A percentile compares a stretch with the other conserved stretches of the same genome.
Evolutionary conservation across 768 basidiomycete species (phyloP).

Genomic region (Suillus discolor): DNA sequence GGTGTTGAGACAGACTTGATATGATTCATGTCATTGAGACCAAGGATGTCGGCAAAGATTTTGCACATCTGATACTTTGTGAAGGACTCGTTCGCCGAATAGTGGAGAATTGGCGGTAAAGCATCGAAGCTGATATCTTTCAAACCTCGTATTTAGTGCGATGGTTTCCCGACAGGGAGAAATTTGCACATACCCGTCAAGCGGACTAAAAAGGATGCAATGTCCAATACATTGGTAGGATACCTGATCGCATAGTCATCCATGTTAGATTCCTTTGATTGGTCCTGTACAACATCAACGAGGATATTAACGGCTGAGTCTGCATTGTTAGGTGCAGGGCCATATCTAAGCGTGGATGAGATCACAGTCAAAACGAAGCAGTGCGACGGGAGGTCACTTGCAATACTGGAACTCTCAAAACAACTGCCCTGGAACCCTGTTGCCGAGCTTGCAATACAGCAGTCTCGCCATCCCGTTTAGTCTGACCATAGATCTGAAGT

Average conservation of each 20-base stretch:
- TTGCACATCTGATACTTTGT: slow-evolving; percentile 95
- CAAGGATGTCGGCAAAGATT: slow-evolving; percentile 70
- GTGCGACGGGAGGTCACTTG: slow-evolving; percentile 37
- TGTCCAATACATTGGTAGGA: slow-evolving; percentile 89
- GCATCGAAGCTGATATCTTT: slow-evolving; percentile 37
- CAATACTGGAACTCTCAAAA: slow-evolving; percentile 92
- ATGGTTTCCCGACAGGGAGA: neutral
- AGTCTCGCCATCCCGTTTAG: slow-evolving; percentile 86
- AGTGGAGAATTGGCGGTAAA: slow-evolving; percentile 81
- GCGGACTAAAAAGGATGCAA: slow-evolving; percentile 82
- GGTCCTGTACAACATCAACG: slow-evolving; percentile 83
- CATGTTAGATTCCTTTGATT: slow-evolving; percentile 91
- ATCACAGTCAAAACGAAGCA: slow-evolving; percentile 2
- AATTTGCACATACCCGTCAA: slow-evolving; percentile 55
- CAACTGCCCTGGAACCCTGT: slow-evolving; percentile 56
- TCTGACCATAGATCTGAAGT: slow-evolving; percentile 82
- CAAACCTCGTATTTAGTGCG: neutral
- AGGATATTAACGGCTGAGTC: slow-evolving; percentile 92
- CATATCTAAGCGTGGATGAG: slow-evolving; percentile 60
- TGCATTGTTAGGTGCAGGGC: slow-evolving; percentile 78
- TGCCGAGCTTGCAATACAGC: slow-evolving; percentile 57
- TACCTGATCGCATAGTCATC: slow-evolving; percentile 93
- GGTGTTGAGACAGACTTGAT: slow-evolving; percentile 73
- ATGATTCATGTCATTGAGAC: slow-evolving; percentile 64
- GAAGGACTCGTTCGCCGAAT: slow-evolving; percentile 76